These are phyloP conservation scores for Backusella macrospora DNA, from an alignment of 192 early-diverging fungal species.

Conservation along the genomic window DNA sequence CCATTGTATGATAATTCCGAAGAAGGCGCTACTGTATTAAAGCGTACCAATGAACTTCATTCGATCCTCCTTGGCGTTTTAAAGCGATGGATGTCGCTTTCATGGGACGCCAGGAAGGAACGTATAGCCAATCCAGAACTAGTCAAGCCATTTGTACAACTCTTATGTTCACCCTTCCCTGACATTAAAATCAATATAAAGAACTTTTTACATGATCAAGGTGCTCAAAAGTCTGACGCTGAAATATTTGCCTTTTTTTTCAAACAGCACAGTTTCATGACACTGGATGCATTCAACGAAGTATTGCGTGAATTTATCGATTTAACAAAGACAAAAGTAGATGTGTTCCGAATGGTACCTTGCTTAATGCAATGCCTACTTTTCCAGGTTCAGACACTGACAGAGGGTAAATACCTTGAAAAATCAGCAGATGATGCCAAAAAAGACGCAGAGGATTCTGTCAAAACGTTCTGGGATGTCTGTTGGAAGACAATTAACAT, in stretches of 20 bases:
- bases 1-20: not conserved
- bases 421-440: not conserved
- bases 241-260: not conserved
- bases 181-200: not conserved
- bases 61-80: not conserved
- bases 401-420: not conserved
- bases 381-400: not conserved
- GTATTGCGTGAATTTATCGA: constrained; percentile 12
- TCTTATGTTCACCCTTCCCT: not conserved
- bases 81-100: not conserved
- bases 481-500: constrained; percentile 27
- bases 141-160: constrained; percentile 6
- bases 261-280: not conserved
- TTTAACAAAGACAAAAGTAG: constrained; percentile 7
- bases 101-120: not conserved
- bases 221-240: not conserved
- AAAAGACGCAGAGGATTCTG: constrained; percentile 15
- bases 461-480: constrained; percentile 27
- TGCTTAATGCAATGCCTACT: not conserved
- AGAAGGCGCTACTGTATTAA: not conserved
- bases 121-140: constrained; percentile 13
- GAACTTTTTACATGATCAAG: not conserved
- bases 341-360: constrained; percentile 3
- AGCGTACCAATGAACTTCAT: not conserved
- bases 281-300: constrained; percentile 9